Conservation (phyloP, 495 filamentous ascomycete genomes). For the Chaetomium tenue region DNA sequence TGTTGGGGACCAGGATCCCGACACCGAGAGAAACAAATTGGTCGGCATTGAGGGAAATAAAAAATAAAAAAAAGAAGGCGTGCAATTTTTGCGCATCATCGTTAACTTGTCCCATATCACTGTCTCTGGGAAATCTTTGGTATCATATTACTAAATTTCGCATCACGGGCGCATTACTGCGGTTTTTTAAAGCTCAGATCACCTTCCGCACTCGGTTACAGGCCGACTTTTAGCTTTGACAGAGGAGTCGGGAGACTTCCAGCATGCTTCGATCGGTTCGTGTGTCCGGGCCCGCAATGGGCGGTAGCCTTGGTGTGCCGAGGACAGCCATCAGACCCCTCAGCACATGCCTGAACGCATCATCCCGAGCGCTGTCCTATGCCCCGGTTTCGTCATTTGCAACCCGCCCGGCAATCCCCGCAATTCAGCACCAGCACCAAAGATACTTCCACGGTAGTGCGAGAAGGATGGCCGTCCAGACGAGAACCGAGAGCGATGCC, state of each 20-base stretch:
- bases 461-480: constrained; percentile 51
- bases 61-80: background rate
- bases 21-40: background rate
- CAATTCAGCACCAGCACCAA: constrained; percentile 26
- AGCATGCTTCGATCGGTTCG: constrained; percentile 49
- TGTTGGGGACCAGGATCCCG: constrained; percentile 15
- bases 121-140: background rate
- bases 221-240: background rate
- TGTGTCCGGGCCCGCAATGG: constrained; percentile 40
- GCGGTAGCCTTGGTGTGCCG: constrained; percentile 40
- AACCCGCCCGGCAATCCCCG: constrained; percentile 17
- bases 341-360: constrained; percentile 40
- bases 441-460: constrained; percentile 51
- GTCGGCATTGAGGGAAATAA: constrained; percentile 17
- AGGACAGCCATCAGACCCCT: constrained; percentile 40
- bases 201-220: constrained; percentile 12
- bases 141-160: background rate
- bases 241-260: constrained; percentile 23
- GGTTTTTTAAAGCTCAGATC: constrained; percentile 6
- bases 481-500: constrained; percentile 88
- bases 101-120: background rate
- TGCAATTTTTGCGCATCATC: constrained; percentile 6
- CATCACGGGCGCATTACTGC: constrained; percentile 9
- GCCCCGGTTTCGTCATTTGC: constrained; percentile 22
- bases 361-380: constrained; percentile 12